Base-by-base conservation (phyloP, 805 yeast genomes). In the Candida suzukii region DNA sequence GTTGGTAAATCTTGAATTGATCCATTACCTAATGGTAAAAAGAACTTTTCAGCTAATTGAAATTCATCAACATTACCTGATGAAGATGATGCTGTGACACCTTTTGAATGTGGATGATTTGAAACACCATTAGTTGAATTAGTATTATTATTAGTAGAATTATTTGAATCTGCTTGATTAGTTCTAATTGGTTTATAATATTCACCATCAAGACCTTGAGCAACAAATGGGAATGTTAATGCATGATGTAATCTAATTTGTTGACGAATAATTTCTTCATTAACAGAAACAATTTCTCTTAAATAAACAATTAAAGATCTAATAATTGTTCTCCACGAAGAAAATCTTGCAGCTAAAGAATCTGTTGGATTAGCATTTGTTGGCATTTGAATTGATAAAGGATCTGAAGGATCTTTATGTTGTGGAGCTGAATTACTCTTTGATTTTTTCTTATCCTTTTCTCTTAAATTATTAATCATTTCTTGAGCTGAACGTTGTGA, bases 211-310 rank as follows among this genome's bases (percentile, higher is more conserved):
- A 61, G 45, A 4, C 66, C 68, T 49, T 66, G 66, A 51, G 75
- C 56, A 46, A 75, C 59, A 56, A 76, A 67, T 17, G 76, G 75
- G 51, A 76, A 68, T 37, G 68, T 66, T 17, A 85, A 81, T 10
- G 95, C 88, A 57, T 87, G 90, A 45, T 87, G 85, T 35, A 88
- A 70, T 39, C 95, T 68, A 39, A 81, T 63, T 50, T 87, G 93
- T 54, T 87, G 95, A 44, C 95, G 76, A 28, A 85, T 80, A 16
- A 87, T 74, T 56, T 90, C 96, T 60, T 90, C 96, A 57, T 88
- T 93, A 42, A 86, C 90, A 13, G 84, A 74, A 10, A 87, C 88
- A 31, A 79, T 80, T 54, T 88, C 96, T 46, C 74, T 76, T 47
- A 91, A 68, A 56, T 91, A 91, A 37, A 73, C 76, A 18, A 86